A percentile compares a stretch with the other conserved stretches of the same genome.
These are phyloP conservation scores for Tricholoma flavovirens DNA, from an alignment of 768 basidiomycete species.

Conservation along the genomic window DNA sequence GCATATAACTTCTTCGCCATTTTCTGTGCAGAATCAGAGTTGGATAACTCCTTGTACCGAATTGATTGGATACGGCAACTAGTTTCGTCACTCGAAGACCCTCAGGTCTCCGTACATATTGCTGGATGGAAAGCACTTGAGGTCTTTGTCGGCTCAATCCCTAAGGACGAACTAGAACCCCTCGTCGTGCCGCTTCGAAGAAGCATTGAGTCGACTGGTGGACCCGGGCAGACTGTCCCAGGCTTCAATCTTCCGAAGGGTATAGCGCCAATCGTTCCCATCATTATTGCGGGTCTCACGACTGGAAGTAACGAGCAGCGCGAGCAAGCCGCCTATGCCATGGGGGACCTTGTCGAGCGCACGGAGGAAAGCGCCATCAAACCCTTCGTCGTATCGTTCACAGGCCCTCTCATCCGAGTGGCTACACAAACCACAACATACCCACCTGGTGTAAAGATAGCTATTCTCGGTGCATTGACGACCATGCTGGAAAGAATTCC, in stretches of 20 bases:
- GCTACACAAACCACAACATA: constrained; percentile 86
- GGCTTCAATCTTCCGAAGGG: constrained; percentile 87
- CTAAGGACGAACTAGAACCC: constrained; percentile 90
- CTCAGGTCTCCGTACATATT: constrained; percentile 65
- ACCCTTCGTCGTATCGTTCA: constrained; percentile 92
- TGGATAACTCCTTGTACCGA: constrained; percentile 81
- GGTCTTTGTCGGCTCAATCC: constrained; percentile 79
- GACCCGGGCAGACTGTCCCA: constrained; percentile 70
- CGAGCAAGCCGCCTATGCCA: constrained; percentile 93
- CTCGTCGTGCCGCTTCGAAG: constrained; percentile 86
- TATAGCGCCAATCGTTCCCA: constrained; percentile 74
- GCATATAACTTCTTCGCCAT: constrained; percentile 72
- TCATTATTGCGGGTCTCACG: constrained; percentile 89
- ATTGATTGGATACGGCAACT: constrained; percentile 94
- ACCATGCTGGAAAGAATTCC: constrained; percentile 86
- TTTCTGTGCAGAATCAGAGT: constrained; percentile 79
- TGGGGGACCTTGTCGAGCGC: constrained; percentile 89
- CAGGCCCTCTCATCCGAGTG: constrained; percentile 92
- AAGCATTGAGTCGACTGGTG: constrained; percentile 80
- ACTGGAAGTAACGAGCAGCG: constrained; percentile 92
- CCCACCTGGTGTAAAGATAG: constrained; percentile 90
- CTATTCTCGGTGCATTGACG: constrained; percentile 80
- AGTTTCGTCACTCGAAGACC: constrained; percentile 77
- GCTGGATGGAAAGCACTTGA: constrained; percentile 84
- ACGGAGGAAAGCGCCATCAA: constrained; percentile 84